Percentiles rank a stretch among this genome's conserved stretches.
Evolutionary conservation across 768 basidiomycete genomes (phyloP).

Genomic region (Xerocomellus amylosporus): DNA sequence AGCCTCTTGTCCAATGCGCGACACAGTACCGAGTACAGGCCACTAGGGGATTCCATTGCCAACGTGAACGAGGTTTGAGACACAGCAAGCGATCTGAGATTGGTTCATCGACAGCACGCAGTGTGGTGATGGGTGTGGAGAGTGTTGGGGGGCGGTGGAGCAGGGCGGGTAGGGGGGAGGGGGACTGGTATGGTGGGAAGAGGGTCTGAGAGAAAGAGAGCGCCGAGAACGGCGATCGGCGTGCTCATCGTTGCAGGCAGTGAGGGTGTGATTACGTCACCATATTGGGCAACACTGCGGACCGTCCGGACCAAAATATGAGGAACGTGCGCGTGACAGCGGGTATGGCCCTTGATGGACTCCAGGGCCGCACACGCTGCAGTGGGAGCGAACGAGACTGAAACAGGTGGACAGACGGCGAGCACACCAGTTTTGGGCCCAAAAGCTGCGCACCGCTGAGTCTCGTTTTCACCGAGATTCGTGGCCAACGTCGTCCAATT

Average conservation of each 20-base stretch:
- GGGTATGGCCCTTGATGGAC: constrained; percentile 12
- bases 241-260: constrained; percentile 25
- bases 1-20: not conserved
- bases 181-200: not conserved
- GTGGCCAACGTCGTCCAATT: not conserved
- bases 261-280: constrained; percentile 25
- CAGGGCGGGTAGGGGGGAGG: not conserved
- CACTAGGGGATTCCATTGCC: too few relatives aligned
- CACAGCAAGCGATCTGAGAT: not conserved
- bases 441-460: constrained; percentile 12
- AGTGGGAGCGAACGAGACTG: constrained; percentile 16
- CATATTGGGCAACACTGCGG: constrained; percentile 3
- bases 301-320: constrained; percentile 17
- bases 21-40: not conserved
- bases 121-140: not conserved
- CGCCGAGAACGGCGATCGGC: not conserved
- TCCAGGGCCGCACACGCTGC: constrained; percentile 11
- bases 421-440: constrained; percentile 11
- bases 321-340: constrained; percentile 10
- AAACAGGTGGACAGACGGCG: not conserved
- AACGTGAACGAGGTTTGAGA: too few relatives aligned
- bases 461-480: not conserved
- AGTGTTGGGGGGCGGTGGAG: not conserved
- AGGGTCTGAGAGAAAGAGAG: not conserved
- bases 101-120: too few relatives aligned